phyloP scores from a whole-genome alignment of 1,284 basidiomycete genomes.

The Agaricales sp. region DNA sequence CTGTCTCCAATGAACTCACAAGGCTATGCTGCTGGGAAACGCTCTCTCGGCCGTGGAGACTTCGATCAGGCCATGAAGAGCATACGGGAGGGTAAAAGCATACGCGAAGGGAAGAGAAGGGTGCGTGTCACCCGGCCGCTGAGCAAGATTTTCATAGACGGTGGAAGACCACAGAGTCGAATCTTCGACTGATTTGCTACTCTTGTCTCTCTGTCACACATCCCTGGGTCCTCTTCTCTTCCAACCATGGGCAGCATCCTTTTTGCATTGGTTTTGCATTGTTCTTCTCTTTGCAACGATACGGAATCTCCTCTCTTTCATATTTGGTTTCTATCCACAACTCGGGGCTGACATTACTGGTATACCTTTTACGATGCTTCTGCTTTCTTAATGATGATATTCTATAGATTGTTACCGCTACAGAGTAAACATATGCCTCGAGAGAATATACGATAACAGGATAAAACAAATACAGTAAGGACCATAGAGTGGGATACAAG shows the following conservation, averaged over 20 bases:
- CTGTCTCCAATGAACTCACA: slow-evolving; percentile 13
- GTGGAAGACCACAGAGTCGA: not conserved
- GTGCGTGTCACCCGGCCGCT: slow-evolving; percentile 35
- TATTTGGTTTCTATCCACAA: no score
- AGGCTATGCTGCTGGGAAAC: slow-evolving; percentile 25
- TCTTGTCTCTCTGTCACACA: no score
- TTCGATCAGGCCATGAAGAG: slow-evolving; percentile 77
- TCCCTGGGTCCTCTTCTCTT: not conserved
- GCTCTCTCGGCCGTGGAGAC: slow-evolving; percentile 62
- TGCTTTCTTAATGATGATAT: not conserved
- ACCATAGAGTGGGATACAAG: no score
- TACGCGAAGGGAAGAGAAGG: slow-evolving; percentile 54
- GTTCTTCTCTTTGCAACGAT: no score
- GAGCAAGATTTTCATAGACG: slow-evolving; percentile 75
- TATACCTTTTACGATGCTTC: not conserved
- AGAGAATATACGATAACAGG: no score
- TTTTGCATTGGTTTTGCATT: not conserved
- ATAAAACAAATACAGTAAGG: no score
- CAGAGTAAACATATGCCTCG: not conserved
- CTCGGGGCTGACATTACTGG: no score
- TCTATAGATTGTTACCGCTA: no score
- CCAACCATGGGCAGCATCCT: not conserved
- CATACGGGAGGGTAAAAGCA: no score
- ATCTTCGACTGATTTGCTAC: slow-evolving; percentile 6
- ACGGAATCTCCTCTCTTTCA: no score